phyloP scores from a whole-genome alignment of 2,329 filamentous ascomycete genomes.

The Amauroascus verrucosus region DNA sequence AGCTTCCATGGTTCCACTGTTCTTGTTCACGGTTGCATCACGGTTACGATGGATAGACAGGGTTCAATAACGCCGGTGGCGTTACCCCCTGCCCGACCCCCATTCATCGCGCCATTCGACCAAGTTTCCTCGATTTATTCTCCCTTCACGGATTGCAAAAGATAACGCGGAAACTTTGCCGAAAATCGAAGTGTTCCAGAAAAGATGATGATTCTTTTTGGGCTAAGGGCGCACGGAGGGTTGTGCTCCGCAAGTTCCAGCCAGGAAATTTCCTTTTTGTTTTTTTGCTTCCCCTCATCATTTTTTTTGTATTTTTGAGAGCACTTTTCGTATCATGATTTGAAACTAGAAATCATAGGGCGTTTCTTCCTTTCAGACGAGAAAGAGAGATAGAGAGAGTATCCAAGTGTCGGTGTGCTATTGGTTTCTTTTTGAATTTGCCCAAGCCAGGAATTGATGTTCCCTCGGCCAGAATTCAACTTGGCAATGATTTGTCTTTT shows the following conservation, averaged over 20 bases:
- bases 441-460: neutral
- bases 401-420: conserved; percentile 6
- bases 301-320: no score
- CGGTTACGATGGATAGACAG: neutral
- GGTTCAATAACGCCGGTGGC: neutral
- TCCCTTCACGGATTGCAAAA: no score
- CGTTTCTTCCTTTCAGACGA: neutral
- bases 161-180: neutral
- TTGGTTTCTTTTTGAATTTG: conserved; percentile 5
- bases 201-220: neutral
- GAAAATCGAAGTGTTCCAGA: neutral
- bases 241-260: neutral
- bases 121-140: neutral
- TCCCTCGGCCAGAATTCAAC: neutral
- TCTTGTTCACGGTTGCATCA: conserved; percentile 7
- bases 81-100: neutral
- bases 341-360: neutral
- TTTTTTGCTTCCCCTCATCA: no score
- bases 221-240: neutral
- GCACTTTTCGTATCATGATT: neutral
- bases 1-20: conserved; percentile 7
- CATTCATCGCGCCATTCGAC: neutral
- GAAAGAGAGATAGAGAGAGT: neutral
- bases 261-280: neutral
- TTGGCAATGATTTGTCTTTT: neutral